Base-by-base conservation (phyloP, 306 rosid species). In the Quercus dentata region DNA sequence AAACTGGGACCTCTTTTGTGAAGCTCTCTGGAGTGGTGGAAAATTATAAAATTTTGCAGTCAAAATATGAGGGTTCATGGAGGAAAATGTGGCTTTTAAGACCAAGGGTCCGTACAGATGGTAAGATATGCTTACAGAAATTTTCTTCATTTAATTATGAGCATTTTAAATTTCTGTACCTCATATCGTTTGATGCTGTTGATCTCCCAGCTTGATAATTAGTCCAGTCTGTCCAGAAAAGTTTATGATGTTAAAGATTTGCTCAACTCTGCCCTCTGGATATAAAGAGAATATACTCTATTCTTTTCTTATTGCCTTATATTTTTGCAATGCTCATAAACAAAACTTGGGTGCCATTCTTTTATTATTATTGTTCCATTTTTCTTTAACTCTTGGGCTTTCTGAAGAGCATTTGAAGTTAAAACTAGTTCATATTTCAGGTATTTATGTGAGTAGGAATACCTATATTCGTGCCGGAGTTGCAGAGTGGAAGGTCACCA, bases 391-490 rank as follows among this genome's bases (percentile, higher is more conserved):
- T 54, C 71, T 61, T 84, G 49, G 35, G 25, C 80, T 59, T 67
- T 38, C 6, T 67, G 27, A 33, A 67, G 68, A 4, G 21, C 27
- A 33, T 64, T 49, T 52, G 62, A 15, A 21, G 19, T 12, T 83
- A 12, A 33, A n/a, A 30, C 64, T 5, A 65, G 35, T 73, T 55
- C 73, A 28, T 75, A 56, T 80, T 49, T 77, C 86, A 95, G 99
- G 98, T 76, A 87, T 95, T 77, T 95, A 92, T 84, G 97, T 90
- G 75, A 92, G 99, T 77, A 91, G 99, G 92, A 95, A 95, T 79
- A 92, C 98, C 79, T 95, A 95, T 80, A 91, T 95, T 76, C 97
- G 96, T 73, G 92, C 73, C 44, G 98, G 99, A 85, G 84, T 92
- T 85, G 96, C 99, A 31, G 97, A 95, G 78, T 95, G 98, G 99